phyloP scores from a whole-genome alignment of 2,329 filamentous ascomycete species.

The Diaporthe sp. region DNA sequence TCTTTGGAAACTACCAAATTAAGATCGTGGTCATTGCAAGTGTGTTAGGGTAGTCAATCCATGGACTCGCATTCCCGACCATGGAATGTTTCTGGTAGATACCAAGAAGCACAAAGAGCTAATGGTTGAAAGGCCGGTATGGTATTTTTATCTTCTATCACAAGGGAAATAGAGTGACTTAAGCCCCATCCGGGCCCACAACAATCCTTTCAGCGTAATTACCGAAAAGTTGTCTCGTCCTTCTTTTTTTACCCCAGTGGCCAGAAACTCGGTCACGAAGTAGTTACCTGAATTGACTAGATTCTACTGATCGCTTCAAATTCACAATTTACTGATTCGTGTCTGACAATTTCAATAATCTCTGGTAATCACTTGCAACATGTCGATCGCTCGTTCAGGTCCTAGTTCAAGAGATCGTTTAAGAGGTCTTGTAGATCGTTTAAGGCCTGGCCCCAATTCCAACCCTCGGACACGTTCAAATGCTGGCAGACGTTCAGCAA shows the following conservation, averaged over 20 bases:
- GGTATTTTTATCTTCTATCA: not conserved
- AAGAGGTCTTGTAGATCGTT: not conserved
- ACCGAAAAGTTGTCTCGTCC: not conserved
- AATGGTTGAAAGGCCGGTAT: not conserved
- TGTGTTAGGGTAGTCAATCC: no score
- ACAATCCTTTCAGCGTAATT: not conserved
- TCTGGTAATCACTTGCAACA: not conserved
- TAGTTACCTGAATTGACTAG: accelerated
- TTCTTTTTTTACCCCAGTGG: not conserved
- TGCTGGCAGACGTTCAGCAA: not conserved
- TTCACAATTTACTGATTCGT: not conserved
- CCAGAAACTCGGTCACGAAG: not conserved
- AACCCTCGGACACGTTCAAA: not conserved
- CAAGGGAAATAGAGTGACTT: not conserved
- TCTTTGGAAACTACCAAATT: no score
- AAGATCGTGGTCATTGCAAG: no score
- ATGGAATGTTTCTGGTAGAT: no score
- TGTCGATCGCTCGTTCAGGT: not conserved
- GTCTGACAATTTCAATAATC: not conserved
- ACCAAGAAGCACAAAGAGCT: not conserved
- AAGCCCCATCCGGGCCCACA: not conserved
- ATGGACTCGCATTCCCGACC: no score
- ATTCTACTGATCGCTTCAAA: not conserved
- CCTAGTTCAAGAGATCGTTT: not conserved
- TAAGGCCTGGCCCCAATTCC: not conserved